phyloP scores from a whole-genome alignment of 768 basidiomycete genomes.

The Favolaschia claudopus region DNA sequence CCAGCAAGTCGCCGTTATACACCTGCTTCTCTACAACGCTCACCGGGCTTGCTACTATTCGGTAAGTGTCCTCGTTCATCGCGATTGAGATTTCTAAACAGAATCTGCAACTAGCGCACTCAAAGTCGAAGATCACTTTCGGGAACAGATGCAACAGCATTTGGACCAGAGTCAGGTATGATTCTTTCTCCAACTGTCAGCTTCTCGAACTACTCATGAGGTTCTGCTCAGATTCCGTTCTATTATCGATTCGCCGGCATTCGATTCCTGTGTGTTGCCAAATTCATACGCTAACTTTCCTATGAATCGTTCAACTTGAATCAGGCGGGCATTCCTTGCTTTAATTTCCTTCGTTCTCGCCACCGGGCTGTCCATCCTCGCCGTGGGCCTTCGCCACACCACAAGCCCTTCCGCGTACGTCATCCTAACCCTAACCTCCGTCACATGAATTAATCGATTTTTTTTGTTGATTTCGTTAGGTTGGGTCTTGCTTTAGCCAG shows the following conservation, averaged over 20 bases:
- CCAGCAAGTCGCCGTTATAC: conserved; percentile 18
- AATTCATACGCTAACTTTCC: neutral
- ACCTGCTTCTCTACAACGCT: conserved; percentile 17
- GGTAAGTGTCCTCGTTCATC: neutral
- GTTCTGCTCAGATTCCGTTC: neutral
- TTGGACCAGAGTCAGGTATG: neutral
- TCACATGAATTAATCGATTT: too few relatives aligned
- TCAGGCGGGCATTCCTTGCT: conserved; percentile 5
- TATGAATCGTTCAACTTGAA: too few relatives aligned
- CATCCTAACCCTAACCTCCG: too few relatives aligned
- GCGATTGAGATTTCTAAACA: too few relatives aligned
- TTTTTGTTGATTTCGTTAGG: neutral
- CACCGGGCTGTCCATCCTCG: neutral
- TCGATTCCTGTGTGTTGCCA: neutral
- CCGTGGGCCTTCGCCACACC: conserved; percentile 2
- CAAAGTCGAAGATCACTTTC: neutral
- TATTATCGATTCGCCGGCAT: neutral
- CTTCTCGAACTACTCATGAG: neutral
- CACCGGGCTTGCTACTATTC: conserved; percentile 14
- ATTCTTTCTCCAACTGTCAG: neutral
- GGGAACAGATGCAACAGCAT: neutral
- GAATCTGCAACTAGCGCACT: neutral
- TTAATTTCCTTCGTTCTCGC: conserved; percentile 4
- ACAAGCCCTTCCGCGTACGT: neutral
- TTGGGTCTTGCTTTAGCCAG: conserved; percentile 8